Evolutionary conservation across 495 filamentous ascomycete species (phyloP).

Genomic region (Achaetomiella virescens): DNA sequence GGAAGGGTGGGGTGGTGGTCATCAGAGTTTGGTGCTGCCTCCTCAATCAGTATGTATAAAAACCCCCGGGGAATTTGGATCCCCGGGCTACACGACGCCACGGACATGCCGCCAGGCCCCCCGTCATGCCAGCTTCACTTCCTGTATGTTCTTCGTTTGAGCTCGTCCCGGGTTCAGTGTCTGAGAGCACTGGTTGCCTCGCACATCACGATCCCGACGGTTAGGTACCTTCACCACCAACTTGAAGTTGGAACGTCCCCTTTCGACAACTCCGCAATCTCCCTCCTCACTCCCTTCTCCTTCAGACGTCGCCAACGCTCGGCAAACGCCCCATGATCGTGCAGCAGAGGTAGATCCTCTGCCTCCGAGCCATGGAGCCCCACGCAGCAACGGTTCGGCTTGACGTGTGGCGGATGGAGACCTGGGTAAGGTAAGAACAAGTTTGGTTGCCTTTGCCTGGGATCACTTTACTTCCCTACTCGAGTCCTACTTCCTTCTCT

Average conservation of each 20-base stretch:
- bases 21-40: neutral
- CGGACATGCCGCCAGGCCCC: neutral
- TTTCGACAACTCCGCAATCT: neutral
- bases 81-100: neutral
- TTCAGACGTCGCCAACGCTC: neutral
- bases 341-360: too few relatives aligned
- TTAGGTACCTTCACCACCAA: too few relatives aligned
- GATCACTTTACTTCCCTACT: neutral
- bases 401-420: neutral
- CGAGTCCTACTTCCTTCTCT: neutral
- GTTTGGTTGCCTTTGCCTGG: neutral
- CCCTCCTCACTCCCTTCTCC: too few relatives aligned
- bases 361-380: neutral
- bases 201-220: neutral
- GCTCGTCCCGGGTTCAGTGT: neutral
- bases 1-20: neutral
- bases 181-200: neutral
- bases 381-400: neutral
- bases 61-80: neutral
- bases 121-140: neutral
- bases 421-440: constrained; percentile 1
- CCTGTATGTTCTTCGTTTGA: neutral
- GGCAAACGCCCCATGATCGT: neutral
- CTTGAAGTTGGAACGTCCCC: too few relatives aligned
- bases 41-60: neutral